Evolutionary conservation across 2,329 filamentous ascomycete species (phyloP).

Genomic region (Colletotrichum chrysophilum): DNA sequence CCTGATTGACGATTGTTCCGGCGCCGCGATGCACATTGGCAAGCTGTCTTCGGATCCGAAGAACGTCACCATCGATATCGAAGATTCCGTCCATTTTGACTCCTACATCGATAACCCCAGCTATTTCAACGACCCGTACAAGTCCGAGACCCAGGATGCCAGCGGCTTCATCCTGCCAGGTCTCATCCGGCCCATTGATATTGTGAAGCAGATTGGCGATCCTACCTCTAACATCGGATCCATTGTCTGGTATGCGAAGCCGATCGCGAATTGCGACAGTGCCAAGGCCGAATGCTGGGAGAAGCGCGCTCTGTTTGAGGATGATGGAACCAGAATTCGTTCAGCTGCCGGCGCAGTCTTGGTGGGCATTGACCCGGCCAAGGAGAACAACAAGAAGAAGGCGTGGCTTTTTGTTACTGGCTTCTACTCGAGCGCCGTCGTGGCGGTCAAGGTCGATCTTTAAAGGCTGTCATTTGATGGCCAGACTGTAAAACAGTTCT

Average conservation of each 20-base stretch:
- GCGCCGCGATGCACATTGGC: constrained; percentile 53
- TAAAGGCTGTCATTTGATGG: background rate
- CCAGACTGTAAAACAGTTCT: background rate
- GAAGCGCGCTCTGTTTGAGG: constrained; percentile 58
- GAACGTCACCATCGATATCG: constrained; percentile 41
- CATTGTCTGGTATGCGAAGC: constrained; percentile 49
- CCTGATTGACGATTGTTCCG: constrained; percentile 45
- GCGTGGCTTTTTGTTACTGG: constrained; percentile 66
- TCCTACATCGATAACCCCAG: constrained; percentile 60
- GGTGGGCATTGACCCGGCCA: constrained; percentile 53
- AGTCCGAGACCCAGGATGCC: constrained; percentile 44
- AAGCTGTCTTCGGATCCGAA: constrained; percentile 19
- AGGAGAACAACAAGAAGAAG: constrained; percentile 46
- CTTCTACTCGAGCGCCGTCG: constrained; percentile 51
- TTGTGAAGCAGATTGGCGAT: constrained; percentile 35
- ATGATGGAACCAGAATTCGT: constrained; percentile 57
- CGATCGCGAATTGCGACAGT: background rate
- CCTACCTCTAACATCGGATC: constrained; percentile 43
- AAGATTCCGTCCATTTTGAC: constrained; percentile 48
- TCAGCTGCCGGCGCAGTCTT: constrained; percentile 57
- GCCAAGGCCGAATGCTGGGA: constrained; percentile 38
- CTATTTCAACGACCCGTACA: constrained; percentile 61
- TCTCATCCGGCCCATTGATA: constrained; percentile 42
- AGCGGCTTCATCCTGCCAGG: constrained; percentile 61
- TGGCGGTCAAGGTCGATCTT: constrained; percentile 60